Conservation (phyloP, 768 basidiomycete genomes). For the Xerocomellus chrysenteron region DNA sequence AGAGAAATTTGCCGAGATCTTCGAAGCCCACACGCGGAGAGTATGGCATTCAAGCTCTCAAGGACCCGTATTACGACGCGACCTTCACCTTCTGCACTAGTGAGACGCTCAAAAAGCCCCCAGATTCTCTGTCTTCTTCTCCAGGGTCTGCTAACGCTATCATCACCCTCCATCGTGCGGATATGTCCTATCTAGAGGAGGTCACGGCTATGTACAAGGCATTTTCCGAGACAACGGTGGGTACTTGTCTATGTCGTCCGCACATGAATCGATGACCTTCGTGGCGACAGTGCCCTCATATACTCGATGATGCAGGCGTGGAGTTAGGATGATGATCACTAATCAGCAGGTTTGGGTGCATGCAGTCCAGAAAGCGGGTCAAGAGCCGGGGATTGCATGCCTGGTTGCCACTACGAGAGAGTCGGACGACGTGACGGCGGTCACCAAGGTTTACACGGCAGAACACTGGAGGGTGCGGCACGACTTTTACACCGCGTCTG, state of each 20-base stretch:
- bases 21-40: conserved; percentile 35
- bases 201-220: conserved; percentile 49
- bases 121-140: background rate
- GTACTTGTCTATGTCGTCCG: conserved; percentile 15
- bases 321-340: conserved; percentile 38
- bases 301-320: conserved; percentile 43
- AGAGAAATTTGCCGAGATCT: conserved; percentile 44
- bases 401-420: conserved; percentile 70
- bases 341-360: conserved; percentile 61
- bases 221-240: conserved; percentile 63
- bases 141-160: conserved; percentile 1
- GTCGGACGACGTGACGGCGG: conserved; percentile 53
- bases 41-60: conserved; percentile 21
- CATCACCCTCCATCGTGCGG: conserved; percentile 36
- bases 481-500: conserved; percentile 60
- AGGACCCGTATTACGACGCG: conserved; percentile 59
- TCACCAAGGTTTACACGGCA: conserved; percentile 73
- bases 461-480: conserved; percentile 56
- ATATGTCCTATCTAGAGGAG: conserved; percentile 24
- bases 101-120: conserved; percentile 33
- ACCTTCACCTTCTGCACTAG: conserved; percentile 54
- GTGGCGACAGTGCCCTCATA: conserved; percentile 51
- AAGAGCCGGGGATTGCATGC: conserved; percentile 49
- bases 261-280: background rate
- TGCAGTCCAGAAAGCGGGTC: conserved; percentile 30